Conservation (phyloP, 768 basidiomycete genomes). For the Hirschioporus abietinus region DNA sequence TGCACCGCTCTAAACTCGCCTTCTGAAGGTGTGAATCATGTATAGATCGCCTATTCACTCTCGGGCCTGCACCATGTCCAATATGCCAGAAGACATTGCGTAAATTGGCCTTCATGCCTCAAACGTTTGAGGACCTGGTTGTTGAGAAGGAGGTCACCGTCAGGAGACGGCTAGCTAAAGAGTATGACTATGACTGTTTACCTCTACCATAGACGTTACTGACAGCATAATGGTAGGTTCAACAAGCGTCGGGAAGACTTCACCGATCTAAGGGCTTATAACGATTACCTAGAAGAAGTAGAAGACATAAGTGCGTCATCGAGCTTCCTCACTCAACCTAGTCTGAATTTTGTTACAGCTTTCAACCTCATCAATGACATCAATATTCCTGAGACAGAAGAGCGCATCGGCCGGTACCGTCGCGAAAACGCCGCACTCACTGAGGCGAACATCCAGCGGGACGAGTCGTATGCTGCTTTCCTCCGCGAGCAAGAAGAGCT, state of each 20-base stretch:
- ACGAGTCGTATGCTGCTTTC: slow-evolving; percentile 67
- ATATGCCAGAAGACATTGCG: slow-evolving; percentile 83
- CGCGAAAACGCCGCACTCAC: slow-evolving; percentile 79
- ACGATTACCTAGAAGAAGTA: slow-evolving; percentile 94
- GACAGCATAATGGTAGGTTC: slow-evolving; percentile 50
- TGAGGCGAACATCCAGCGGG: slow-evolving; percentile 77
- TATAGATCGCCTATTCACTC: slow-evolving; percentile 92
- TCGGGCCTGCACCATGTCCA: slow-evolving; percentile 95
- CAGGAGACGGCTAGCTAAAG: slow-evolving; percentile 80
- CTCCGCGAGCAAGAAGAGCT: slow-evolving; percentile 76
- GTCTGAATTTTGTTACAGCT: slow-evolving; percentile 39
- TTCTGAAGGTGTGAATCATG: slow-evolving; percentile 92
- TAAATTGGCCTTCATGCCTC: slow-evolving; percentile 92
- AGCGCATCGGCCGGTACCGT: slow-evolving; percentile 71
- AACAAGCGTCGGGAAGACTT: slow-evolving; percentile 95
- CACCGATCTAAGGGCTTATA: slow-evolving; percentile 68
- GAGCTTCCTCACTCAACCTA: slow-evolving; percentile 6
- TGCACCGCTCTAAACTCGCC: neutral
- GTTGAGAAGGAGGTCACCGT: slow-evolving; percentile 95
- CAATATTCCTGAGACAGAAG: slow-evolving; percentile 76
- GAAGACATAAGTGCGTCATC: slow-evolving; percentile 74
- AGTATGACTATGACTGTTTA: slow-evolving; percentile 48
- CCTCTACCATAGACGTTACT: neutral
- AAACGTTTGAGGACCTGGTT: slow-evolving; percentile 87
- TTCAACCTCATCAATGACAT: slow-evolving; percentile 95